A percentile compares a stretch with the other conserved stretches of the same genome.
phyloP scores from a whole-genome alignment of 75 land plant species.

The Azolla pinnata region DNA sequence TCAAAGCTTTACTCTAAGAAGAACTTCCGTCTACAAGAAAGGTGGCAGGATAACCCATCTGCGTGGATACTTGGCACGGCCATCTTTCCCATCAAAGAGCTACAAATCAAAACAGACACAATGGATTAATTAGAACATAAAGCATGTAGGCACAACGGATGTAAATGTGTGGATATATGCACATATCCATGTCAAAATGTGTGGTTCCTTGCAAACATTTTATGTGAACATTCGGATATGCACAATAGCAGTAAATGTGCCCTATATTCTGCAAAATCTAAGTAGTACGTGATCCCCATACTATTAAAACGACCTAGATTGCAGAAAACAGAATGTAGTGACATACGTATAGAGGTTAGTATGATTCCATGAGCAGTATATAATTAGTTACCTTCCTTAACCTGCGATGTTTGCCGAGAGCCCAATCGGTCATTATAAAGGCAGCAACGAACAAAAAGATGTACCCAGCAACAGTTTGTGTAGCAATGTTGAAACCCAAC shows the following conservation, averaged over 20 bases:
- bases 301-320: too few relatives aligned
- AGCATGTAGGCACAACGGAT: too few relatives aligned
- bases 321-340: too few relatives aligned
- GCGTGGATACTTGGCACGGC: constrained; percentile 75
- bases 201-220: too few relatives aligned
- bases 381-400: constrained; percentile 51
- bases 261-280: too few relatives aligned
- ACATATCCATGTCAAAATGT: too few relatives aligned
- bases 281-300: too few relatives aligned
- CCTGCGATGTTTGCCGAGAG: constrained; percentile 81
- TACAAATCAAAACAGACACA: constrained; percentile 16
- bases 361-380: neutral
- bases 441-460: constrained; percentile 68
- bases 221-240: too few relatives aligned
- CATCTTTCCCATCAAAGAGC: constrained; percentile 93
- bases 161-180: too few relatives aligned
- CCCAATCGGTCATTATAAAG: constrained; percentile 83
- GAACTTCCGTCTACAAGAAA: constrained; percentile 52
- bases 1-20: too few relatives aligned
- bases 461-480: constrained; percentile 88
- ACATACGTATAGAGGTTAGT: too few relatives aligned
- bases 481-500: constrained; percentile 89
- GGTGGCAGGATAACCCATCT: constrained; percentile 94
- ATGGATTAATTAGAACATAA: neutral
- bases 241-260: too few relatives aligned